phyloP scores from a whole-genome alignment of 1,139 yeast genomes.

The Suhomyces guaymorum region DNA sequence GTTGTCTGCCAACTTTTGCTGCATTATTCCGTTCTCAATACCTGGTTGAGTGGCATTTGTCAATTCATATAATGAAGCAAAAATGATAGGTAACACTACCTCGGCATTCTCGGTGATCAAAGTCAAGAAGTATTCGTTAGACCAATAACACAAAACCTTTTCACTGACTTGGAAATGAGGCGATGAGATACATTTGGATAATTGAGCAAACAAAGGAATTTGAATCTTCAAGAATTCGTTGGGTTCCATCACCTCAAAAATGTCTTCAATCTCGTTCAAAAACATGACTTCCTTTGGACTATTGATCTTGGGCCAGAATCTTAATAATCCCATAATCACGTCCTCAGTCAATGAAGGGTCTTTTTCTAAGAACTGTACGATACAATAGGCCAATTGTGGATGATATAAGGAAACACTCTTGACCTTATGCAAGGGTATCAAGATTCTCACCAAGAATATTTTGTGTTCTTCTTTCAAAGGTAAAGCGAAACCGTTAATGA shows the following conservation, averaged over 20 bases:
- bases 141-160: slow-evolving; percentile 91
- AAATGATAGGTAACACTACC: slow-evolving; percentile 87
- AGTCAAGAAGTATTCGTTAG: slow-evolving; percentile 89
- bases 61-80: slow-evolving; percentile 85
- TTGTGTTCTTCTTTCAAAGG: slow-evolving; percentile 98
- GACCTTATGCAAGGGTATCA: slow-evolving; percentile 91
- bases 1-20: slow-evolving; percentile 43
- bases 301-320: slow-evolving; percentile 97
- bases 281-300: slow-evolving; percentile 96
- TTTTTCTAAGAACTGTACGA: slow-evolving; percentile 93
- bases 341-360: slow-evolving; percentile 92
- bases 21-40: slow-evolving; percentile 49
- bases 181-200: slow-evolving; percentile 90
- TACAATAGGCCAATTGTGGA: slow-evolving; percentile 95
- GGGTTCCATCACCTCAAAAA: slow-evolving; percentile 95
- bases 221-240: slow-evolving; percentile 88
- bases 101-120: slow-evolving; percentile 89
- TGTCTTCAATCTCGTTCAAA: slow-evolving; percentile 92
- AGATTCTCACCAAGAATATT: slow-evolving; percentile 81
- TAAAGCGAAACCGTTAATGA: slow-evolving; percentile 95
- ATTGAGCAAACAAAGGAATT: slow-evolving; percentile 90
- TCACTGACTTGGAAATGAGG: slow-evolving; percentile 98
- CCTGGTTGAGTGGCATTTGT: slow-evolving; percentile 57
- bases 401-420: slow-evolving; percentile 86
- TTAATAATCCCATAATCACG: slow-evolving; percentile 85